These are phyloP conservation scores for Capronia coronata DNA, from an alignment of 2,329 filamentous ascomycete species.

Conservation along the genomic window DNA sequence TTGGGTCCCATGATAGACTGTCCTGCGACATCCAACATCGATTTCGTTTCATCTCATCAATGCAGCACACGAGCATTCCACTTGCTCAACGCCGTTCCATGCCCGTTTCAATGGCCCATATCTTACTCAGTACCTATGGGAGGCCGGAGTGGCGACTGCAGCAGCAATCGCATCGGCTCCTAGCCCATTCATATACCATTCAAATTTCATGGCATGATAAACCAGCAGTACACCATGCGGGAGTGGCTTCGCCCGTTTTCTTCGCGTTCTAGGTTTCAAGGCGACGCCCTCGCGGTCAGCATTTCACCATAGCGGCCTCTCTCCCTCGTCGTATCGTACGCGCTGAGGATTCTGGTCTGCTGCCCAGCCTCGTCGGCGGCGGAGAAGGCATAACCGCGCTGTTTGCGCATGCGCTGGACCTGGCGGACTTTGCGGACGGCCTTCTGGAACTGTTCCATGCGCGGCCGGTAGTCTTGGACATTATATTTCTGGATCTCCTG, in stretches of 20 bases:
- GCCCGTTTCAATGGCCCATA: too few relatives aligned
- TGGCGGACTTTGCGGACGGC: conserved; percentile 97
- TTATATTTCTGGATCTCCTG: conserved; percentile 99
- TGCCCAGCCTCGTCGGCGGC: conserved; percentile 79
- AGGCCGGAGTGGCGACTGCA: too few relatives aligned
- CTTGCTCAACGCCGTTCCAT: too few relatives aligned
- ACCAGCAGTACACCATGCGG: neutral
- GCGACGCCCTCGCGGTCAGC: conserved; percentile 47
- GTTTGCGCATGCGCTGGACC: conserved; percentile 98
- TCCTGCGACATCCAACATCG: too few relatives aligned
- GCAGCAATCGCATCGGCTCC: too few relatives aligned
- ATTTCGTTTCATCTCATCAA: too few relatives aligned
- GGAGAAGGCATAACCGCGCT: conserved; percentile 95
- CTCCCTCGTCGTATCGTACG: conserved; percentile 92
- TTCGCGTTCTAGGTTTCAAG: neutral
- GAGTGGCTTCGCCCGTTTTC: too few relatives aligned
- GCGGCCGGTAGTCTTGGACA: conserved; percentile 94
- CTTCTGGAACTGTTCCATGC: conserved; percentile 99
- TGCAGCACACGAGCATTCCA: too few relatives aligned
- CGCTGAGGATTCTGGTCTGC: conserved; percentile 89
- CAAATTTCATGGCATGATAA: too few relatives aligned
- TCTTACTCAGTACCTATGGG: too few relatives aligned
- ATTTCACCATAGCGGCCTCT: conserved; percentile 94
- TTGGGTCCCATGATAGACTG: too few relatives aligned
- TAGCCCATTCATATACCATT: too few relatives aligned